These are phyloP conservation scores for Dalechampia spathulata DNA, from an alignment of 441 rosid species.

Conservation along the genomic window DNA sequence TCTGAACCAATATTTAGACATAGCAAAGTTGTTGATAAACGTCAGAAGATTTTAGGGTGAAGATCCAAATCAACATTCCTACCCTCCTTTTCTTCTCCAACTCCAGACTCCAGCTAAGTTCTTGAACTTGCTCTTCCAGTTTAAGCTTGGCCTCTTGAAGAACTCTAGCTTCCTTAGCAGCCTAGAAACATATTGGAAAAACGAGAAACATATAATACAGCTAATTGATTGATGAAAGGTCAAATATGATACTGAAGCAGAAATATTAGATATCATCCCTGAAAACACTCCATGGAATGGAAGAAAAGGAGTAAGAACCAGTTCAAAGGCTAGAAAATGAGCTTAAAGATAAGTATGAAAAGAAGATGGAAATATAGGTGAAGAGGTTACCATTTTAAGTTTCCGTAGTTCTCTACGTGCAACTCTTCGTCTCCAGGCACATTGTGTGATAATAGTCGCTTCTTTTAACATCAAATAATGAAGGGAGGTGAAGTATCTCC, in stretches of 20 bases:
- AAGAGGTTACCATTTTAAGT: slow-evolving; percentile 56
- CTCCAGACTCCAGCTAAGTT: slow-evolving; percentile 65
- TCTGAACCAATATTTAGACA: neutral
- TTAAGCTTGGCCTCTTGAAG: slow-evolving; percentile 87
- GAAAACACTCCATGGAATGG: neutral
- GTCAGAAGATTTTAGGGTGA: neutral
- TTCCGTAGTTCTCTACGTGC: slow-evolving; percentile 68
- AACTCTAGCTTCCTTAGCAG: slow-evolving; percentile 93
- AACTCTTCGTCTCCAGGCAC: slow-evolving; percentile 70
- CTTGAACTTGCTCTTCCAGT: slow-evolving; percentile 90
- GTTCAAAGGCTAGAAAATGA: neutral
- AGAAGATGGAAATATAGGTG: slow-evolving; percentile 6
- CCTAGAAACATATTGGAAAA: slow-evolving; percentile 33
- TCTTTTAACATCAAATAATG: slow-evolving; percentile 43
- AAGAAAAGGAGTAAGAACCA: neutral
- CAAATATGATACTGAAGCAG: neutral
- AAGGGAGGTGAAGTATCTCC: slow-evolving; percentile 42
- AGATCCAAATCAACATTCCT: slow-evolving; percentile 15
- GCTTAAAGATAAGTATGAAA: slow-evolving; percentile 11
- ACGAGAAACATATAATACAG: slow-evolving; percentile 7
- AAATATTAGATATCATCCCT: slow-evolving; percentile 9
- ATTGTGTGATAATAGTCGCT: slow-evolving; percentile 61
- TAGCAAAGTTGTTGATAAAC: neutral
- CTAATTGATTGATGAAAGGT: neutral
- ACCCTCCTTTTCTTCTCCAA: slow-evolving; percentile 84